phyloP scores from a whole-genome alignment of 305 asterid genomes.

The Coffea humblotiana region DNA sequence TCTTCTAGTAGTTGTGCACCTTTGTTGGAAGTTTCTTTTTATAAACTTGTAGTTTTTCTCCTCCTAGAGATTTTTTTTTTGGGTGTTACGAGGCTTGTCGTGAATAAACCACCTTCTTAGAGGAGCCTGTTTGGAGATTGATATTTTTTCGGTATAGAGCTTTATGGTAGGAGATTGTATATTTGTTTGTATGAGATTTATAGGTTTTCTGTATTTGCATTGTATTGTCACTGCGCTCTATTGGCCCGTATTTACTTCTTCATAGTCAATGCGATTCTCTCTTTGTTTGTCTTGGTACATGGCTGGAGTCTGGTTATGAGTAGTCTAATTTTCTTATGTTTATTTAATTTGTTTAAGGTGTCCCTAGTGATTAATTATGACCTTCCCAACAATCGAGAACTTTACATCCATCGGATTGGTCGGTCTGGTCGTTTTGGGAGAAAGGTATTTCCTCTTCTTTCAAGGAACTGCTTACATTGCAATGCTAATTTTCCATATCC shows the following conservation, averaged over 20 bases:
- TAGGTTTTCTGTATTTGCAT: not conserved
- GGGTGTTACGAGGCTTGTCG: not conserved
- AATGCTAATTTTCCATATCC: not conserved
- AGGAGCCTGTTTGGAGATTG: not conserved
- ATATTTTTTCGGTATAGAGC: not conserved
- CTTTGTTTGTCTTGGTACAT: not conserved
- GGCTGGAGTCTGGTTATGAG: not conserved
- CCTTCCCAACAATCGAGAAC: slow-evolving; percentile 94
- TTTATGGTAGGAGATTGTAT: not conserved
- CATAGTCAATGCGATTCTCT: not conserved
- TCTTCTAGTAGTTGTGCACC: not conserved
- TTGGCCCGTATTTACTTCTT: not conserved
- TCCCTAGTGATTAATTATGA: slow-evolving; percentile 92
- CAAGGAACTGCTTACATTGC: not conserved
- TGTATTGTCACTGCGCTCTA: not conserved
- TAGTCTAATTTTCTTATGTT: slow-evolving; percentile 20
- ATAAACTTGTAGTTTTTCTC: not conserved
- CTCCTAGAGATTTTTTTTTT: not conserved
- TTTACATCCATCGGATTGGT: slow-evolving; percentile 88
- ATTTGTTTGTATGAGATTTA: not conserved
- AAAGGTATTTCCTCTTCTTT: slow-evolving; percentile 37
- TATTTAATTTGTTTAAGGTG: slow-evolving; percentile 47
- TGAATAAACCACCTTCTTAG: not conserved
- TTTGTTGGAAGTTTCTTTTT: not conserved
- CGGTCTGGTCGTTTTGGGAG: slow-evolving; percentile 95